Base-by-base conservation (phyloP, 257 asterid genomes). In the Solanum raphanifolium region DNA sequence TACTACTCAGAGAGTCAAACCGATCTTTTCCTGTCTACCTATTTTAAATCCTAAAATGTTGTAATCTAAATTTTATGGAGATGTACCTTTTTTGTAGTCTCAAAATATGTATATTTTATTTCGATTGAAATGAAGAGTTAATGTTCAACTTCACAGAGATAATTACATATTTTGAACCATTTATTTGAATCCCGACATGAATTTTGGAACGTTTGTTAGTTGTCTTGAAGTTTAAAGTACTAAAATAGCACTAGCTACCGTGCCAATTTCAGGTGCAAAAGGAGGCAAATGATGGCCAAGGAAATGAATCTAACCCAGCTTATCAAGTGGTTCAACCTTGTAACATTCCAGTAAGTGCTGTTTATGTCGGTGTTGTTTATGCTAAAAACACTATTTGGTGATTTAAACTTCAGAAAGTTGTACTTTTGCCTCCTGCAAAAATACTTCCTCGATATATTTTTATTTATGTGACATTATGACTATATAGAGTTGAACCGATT, bases 341-440 rank as follows among this genome's bases (percentile, higher is more conserved):
- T 90, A 12, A 29, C 82, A 89, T 76, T 65, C 87, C 29, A 7
- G 91, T 90, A 87, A 87, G 89, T 16, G 5, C 43, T 36, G 65
- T 65, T 4, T 76, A 18, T 76, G 23, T 76, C 25, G 13, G 58
- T 39, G 48, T 74, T 74, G 29, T 74, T 34, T 36, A 34, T 74
- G 36, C 31, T 74, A 35, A 74, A 21, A 7, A 74, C 11, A 34
- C 41, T 72, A 15, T 72, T 36, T 16, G 25, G 43, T 32, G 25
- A 18, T 39, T 36, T 23, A 39, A 76, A 39, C 41, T 74, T 74
- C 52, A 74, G 1, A 36, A 9, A 36, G 68, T 58, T 10, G 1
- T 58, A 58, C 68, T 58, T 58, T 0, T 58, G 4, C 68, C 0
- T 58, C 68, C 27, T 20, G 68, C 68, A 21, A 58, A 58, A 21